phyloP scores from a whole-genome alignment of 306 rosid species.

The Geum urbanum region DNA sequence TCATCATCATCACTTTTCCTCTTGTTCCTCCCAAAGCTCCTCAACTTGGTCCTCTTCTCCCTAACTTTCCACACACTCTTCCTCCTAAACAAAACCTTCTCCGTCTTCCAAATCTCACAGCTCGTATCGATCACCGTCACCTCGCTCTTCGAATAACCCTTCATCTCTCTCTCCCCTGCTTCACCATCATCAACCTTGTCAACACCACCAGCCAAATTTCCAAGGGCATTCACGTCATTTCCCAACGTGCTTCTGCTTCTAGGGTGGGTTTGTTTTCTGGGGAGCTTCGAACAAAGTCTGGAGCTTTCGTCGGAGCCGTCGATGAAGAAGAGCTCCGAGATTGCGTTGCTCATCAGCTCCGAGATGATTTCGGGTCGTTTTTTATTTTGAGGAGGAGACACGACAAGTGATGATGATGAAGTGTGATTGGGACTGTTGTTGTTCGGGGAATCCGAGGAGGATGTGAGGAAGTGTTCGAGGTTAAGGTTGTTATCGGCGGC shows the following conservation, averaged over 20 bases:
- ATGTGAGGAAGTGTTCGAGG: slow-evolving; percentile 60
- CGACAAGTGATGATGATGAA: too few relatives aligned
- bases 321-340: slow-evolving; percentile 68
- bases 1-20: slow-evolving; percentile 25
- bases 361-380: too few relatives aligned
- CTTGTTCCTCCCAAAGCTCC: slow-evolving; percentile 54
- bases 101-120: slow-evolving; percentile 62
- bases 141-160: slow-evolving; percentile 78
- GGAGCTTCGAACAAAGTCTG: slow-evolving; percentile 44
- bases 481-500: slow-evolving; percentile 46
- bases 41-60: slow-evolving; percentile 60
- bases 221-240: slow-evolving; percentile 24
- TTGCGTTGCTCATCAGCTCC: slow-evolving; percentile 38
- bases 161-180: slow-evolving; percentile 50
- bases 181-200: too few relatives aligned
- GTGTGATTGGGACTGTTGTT: neutral
- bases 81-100: slow-evolving; percentile 69
- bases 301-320: slow-evolving; percentile 38
- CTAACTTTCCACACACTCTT: slow-evolving; percentile 74
- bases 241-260: neutral
- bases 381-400: too few relatives aligned
- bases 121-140: slow-evolving; percentile 93
- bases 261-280: slow-evolving; percentile 75
- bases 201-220: slow-evolving; percentile 18
- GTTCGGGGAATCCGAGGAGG: slow-evolving; percentile 11